These are phyloP conservation scores for Trichomonascaceae sp. DNA, from an alignment of 1,139 yeast genomes.

Conservation along the genomic window DNA sequence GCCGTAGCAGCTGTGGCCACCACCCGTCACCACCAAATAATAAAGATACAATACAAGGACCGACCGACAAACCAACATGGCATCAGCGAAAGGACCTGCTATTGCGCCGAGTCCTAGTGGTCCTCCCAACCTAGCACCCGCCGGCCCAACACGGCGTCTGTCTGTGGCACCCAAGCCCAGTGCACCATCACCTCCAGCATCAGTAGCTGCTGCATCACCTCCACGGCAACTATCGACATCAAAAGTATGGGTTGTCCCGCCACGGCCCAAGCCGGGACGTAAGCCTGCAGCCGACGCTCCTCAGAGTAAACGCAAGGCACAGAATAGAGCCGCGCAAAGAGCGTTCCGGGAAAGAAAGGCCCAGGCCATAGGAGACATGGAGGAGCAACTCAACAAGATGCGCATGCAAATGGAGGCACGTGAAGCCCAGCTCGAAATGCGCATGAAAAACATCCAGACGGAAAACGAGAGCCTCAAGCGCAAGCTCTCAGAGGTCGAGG, in stretches of 20 bases:
- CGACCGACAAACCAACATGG: no score
- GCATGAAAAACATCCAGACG: conserved; percentile 10
- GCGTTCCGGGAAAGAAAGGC: conserved; percentile 82
- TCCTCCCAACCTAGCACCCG: no score
- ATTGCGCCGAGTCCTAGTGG: no score
- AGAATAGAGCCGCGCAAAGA: conserved; percentile 89
- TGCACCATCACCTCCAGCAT: not conserved
- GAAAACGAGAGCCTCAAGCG: conserved; percentile 12
- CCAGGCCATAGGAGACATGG: conserved; percentile 39
- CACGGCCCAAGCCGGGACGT: conserved; percentile 82
- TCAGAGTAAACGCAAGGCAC: conserved; percentile 62
- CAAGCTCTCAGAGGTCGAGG: conserved; percentile 8
- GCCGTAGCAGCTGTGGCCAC: no score
- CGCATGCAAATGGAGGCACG: conserved; percentile 37
- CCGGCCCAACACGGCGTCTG: no score
- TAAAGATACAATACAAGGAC: no score
- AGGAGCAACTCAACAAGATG: conserved; percentile 43
- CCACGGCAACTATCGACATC: conserved; percentile 37
- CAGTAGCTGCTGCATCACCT: no score
- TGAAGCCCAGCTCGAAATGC: conserved; percentile 13
- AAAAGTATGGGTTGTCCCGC: conserved; percentile 86
- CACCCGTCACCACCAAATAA: no score
- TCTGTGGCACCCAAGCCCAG: no score
- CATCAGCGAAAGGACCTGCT: no score
- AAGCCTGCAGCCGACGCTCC: conserved; percentile 59